A percentile compares a stretch with the other conserved stretches of the same genome.
Conservation (phyloP, 345 rosid genomes). For the Stellera chamaejasme region DNA sequence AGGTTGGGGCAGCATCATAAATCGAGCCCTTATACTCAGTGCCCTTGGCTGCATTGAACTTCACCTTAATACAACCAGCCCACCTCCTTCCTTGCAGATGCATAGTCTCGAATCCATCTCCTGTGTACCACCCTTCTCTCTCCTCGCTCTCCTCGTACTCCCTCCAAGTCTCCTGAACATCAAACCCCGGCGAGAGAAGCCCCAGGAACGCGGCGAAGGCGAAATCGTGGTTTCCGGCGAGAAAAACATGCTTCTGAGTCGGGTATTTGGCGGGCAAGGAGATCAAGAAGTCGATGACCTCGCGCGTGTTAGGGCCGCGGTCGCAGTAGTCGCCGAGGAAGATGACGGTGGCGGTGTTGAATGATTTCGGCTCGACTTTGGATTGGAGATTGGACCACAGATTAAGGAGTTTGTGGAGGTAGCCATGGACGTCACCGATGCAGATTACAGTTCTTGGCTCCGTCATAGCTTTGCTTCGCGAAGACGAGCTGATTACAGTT, state of each 20-base stretch:
- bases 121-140: constrained; percentile 74
- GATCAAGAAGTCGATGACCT: constrained; percentile 56
- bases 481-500: too few species aligned
- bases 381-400: constrained; percentile 71
- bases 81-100: constrained; percentile 70
- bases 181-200: constrained; percentile 40
- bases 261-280: constrained; percentile 43
- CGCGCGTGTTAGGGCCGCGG: constrained; percentile 60
- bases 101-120: constrained; percentile 57
- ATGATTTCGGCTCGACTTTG: constrained; percentile 27
- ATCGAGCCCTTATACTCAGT: constrained; percentile 49
- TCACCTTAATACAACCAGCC: constrained; percentile 50
- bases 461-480: too few species aligned
- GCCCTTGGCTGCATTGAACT: constrained; percentile 38
- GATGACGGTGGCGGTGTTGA: constrained; percentile 55
- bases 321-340: constrained; percentile 94
- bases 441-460: constrained; percentile 47
- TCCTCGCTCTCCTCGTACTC: constrained; percentile 49
- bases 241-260: constrained; percentile 48
- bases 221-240: constrained; percentile 74
- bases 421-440: constrained; percentile 82
- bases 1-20: constrained; percentile 71
- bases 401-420: constrained; percentile 43
- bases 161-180: constrained; percentile 51
- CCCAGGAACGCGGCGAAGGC: constrained; percentile 67